Base-by-base conservation (phyloP, 345 rosid genomes). In the Draba incana region DNA sequence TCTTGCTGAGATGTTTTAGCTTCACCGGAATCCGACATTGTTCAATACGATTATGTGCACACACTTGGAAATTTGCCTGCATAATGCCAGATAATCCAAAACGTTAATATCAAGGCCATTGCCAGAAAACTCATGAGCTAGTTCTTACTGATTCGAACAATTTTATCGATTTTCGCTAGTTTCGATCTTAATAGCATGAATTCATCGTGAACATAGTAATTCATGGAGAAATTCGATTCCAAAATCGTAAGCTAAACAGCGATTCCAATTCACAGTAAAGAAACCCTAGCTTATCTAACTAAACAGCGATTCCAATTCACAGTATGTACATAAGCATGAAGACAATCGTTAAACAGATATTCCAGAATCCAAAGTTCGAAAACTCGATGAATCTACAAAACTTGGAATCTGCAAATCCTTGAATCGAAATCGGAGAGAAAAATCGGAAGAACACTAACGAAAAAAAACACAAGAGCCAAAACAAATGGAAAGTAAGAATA, bases 1-100 rank as follows among this genome's bases (percentile, higher is more conserved):
- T 64, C 81, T 13, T 71, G 75, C 53, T 57, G 68, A 65, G 65
- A 46, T 28, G 58, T 49, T 63, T 80, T 84, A 60, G 77, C 62
- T 20, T 83, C 83, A 20, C 61, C 80, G 14, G 83, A 79, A 45
- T 82, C 83, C 2, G 82, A 74, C 92, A 87, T 84, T 10, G 50
- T 52, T 23, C 11, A 16, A 42, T 11, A 6, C 13, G 31, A 57
- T 4, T n/a, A 55, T 6, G 10, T 9, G 20, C 39, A 53, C 56
- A 15, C 20, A 46, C 15, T 64, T 41, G 39, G 39, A n/a, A 38
- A 23, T 39, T 55, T 14, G 3, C 65, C 71, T 65, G 55, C 28
- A 20, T 1, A 56, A 16, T 39, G 1, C 2, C 52, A 62, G 48
- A 44, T 4, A 28, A 47, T 23, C 9, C 8, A 33, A 1, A 33